Conservation (phyloP, 805 yeast genomes). For the Cyberlindnera saturnus region DNA sequence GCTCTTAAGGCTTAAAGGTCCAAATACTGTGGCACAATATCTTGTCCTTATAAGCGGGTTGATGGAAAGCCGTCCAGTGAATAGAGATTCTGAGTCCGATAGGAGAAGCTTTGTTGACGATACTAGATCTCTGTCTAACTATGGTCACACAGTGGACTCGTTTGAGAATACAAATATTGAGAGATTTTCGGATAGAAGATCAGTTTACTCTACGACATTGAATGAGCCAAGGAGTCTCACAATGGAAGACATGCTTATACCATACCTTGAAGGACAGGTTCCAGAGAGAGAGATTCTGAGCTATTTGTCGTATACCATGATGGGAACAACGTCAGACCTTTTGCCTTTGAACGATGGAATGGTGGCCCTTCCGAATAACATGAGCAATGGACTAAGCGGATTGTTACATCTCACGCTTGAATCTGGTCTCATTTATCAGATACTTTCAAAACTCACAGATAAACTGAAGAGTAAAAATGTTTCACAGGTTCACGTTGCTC, state of each 20-base stretch:
- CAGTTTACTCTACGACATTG: constrained; percentile 24
- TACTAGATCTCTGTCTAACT: constrained; percentile 5
- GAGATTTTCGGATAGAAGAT: constrained; percentile 31
- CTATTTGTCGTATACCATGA: constrained; percentile 45
- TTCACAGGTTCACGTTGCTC: constrained; percentile 60
- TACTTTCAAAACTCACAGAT: constrained; percentile 31
- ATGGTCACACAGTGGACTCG: constrained; percentile 29
- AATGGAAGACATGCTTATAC: constrained; percentile 25
- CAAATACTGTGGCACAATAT: constrained; percentile 7
- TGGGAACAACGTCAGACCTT: constrained; percentile 58
- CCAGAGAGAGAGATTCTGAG: constrained; percentile 38
- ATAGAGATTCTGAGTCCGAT: background rate
- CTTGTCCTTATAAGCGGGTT: background rate
- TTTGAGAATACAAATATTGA: constrained; percentile 31
- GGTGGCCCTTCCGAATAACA: constrained; percentile 41
- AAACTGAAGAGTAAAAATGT: constrained; percentile 19
- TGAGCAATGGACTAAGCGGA: constrained; percentile 53
- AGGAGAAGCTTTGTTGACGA: constrained; percentile 4
- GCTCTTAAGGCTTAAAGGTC: constrained; percentile 3
- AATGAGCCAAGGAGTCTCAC: constrained; percentile 15
- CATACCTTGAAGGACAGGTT: constrained; percentile 30
- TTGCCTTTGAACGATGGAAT: constrained; percentile 36
- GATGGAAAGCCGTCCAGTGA: constrained; percentile 1
- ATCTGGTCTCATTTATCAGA: constrained; percentile 61
- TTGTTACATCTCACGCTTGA: constrained; percentile 55